These are phyloP conservation scores for Stephanodiscus triporus DNA, from an alignment of 108 stramenopile species.

Conservation along the genomic window DNA sequence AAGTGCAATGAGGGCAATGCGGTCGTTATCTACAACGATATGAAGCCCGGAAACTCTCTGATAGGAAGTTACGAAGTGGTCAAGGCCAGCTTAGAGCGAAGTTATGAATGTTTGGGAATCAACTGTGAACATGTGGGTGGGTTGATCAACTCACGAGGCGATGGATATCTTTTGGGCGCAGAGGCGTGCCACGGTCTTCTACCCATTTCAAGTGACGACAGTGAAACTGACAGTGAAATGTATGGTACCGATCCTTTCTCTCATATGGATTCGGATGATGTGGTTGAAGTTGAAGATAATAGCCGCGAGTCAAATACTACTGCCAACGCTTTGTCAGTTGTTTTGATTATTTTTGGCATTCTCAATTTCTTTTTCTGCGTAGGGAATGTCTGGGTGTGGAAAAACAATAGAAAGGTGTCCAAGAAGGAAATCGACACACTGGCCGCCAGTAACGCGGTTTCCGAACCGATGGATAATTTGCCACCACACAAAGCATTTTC, in stretches of 20 bases:
- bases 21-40: slow-evolving; percentile 20
- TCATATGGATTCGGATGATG: neutral
- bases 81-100: slow-evolving; percentile 20
- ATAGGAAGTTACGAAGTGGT: slow-evolving; percentile 28
- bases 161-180: slow-evolving; percentile 16
- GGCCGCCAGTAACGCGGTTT: neutral
- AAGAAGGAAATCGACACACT: neutral
- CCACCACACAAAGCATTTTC: neutral
- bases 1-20: slow-evolving; percentile 19
- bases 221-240: neutral
- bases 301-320: neutral
- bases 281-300: neutral
- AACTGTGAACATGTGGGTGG: slow-evolving; percentile 28
- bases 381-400: neutral
- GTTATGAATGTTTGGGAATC: slow-evolving; percentile 17
- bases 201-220: slow-evolving; percentile 6
- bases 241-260: neutral
- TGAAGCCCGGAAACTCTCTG: slow-evolving; percentile 7
- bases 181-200: slow-evolving; percentile 19
- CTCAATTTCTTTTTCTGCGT: neutral
- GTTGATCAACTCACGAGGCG: slow-evolving; percentile 5
- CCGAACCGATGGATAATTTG: neutral
- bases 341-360: neutral
- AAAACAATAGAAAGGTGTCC: neutral
- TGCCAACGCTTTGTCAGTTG: neutral